phyloP scores from a whole-genome alignment of 495 filamentous ascomycete species.

The Penicillium dipodomyicola region DNA sequence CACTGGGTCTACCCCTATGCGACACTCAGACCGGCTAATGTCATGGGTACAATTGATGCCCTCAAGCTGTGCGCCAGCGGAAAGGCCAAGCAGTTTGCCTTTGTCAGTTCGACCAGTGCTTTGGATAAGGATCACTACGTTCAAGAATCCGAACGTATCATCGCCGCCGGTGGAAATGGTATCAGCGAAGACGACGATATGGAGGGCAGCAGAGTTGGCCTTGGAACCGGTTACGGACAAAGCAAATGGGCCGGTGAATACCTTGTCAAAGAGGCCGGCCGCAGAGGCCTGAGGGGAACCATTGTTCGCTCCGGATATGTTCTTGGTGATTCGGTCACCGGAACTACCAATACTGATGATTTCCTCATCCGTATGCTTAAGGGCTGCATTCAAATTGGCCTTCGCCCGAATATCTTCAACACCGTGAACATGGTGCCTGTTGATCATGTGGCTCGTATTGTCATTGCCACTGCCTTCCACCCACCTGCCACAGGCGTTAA shows the following conservation, averaged over 20 bases:
- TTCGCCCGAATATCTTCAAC: constrained; percentile 75
- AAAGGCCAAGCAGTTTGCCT: constrained; percentile 76
- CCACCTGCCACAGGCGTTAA: constrained; percentile 51
- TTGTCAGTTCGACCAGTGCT: constrained; percentile 82
- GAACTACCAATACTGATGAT: constrained; percentile 81
- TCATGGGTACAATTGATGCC: constrained; percentile 74
- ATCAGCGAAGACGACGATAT: constrained; percentile 66
- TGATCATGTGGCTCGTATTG: constrained; percentile 73
- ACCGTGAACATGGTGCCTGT: constrained; percentile 92
- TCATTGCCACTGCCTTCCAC: constrained; percentile 69
- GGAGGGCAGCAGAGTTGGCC: constrained; percentile 59
- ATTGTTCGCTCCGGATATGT: constrained; percentile 88
- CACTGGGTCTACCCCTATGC: constrained; percentile 86
- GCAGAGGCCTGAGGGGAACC: constrained; percentile 68
- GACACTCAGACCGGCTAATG: constrained; percentile 73
- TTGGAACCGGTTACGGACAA: constrained; percentile 88
- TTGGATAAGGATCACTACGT: constrained; percentile 83
- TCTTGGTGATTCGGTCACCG: constrained; percentile 68
- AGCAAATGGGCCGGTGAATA: constrained; percentile 84
- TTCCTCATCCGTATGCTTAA: constrained; percentile 89
- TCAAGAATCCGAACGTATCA: constrained; percentile 61
- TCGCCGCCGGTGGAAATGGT: constrained; percentile 48
- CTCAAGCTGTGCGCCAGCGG: constrained; percentile 72
- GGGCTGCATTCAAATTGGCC: constrained; percentile 76
- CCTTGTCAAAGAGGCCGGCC: constrained; percentile 76